Conservation (phyloP, 148 eudicot species). For the Mesembryanthemum crystallinum region DNA sequence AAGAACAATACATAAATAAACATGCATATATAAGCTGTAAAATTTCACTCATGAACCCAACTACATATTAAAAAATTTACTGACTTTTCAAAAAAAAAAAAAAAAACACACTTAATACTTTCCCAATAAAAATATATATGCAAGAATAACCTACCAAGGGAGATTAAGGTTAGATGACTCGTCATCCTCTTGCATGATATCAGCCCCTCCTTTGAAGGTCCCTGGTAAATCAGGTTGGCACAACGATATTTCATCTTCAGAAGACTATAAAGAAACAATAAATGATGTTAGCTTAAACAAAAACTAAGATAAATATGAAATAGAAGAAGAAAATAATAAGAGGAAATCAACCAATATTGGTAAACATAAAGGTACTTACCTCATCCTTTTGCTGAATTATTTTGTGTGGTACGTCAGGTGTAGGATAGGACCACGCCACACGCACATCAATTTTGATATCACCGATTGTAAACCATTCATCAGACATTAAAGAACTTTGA, state of each 20-base stretch:
- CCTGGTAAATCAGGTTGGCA: no score
- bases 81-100: neutral
- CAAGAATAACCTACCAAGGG: neutral
- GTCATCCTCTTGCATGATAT: no score
- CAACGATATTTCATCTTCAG: no score
- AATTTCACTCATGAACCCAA: neutral
- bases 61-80: neutral
- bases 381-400: neutral
- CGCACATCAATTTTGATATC: neutral
- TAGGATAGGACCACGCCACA: constrained; percentile 7
- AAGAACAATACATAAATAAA: neutral
- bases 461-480: neutral
- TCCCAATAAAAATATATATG: neutral
- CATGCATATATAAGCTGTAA: neutral
- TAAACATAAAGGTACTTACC: no score
- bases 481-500: neutral
- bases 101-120: neutral
- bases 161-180: neutral
- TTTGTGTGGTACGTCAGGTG: neutral
- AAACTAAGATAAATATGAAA: no score
- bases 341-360: no score
- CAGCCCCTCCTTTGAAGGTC: no score
- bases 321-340: no score
- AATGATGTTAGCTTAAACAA: no score
- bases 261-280: no score